Conservation (phyloP, 495 filamentous ascomycete species). For the Oleoguttula mirabilis region DNA sequence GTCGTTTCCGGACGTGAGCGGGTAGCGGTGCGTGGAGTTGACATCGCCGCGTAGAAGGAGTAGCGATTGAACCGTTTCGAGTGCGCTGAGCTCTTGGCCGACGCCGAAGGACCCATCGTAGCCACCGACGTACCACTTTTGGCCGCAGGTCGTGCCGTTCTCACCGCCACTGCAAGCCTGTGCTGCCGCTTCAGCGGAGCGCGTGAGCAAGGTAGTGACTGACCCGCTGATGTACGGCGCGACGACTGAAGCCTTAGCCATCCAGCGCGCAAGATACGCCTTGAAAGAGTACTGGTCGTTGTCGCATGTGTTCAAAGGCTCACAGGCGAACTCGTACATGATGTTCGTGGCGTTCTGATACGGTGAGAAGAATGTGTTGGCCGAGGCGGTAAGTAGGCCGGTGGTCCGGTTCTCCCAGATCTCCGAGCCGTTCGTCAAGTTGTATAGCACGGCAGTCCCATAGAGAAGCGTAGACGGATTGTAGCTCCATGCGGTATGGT, state of each 20-base stretch:
- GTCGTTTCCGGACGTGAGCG: not conserved
- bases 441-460: slow-evolving; percentile 62
- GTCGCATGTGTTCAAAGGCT: slow-evolving; percentile 29
- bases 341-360: slow-evolving; percentile 30
- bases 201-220: slow-evolving; percentile 23
- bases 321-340: slow-evolving; percentile 35
- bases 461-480: slow-evolving; percentile 51
- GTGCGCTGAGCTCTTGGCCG: slow-evolving; percentile 59
- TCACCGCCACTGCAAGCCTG: slow-evolving; percentile 35
- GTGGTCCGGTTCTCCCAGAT: slow-evolving; percentile 23
- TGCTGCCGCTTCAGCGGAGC: slow-evolving; percentile 31
- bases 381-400: slow-evolving; percentile 22
- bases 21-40: not conserved
- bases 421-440: slow-evolving; percentile 33
- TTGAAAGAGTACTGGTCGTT: slow-evolving; percentile 36
- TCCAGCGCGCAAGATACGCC: slow-evolving; percentile 35
- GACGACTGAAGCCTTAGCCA: slow-evolving; percentile 31
- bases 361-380: slow-evolving; percentile 27
- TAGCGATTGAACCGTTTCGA: slow-evolving; percentile 50
- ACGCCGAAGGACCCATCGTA: slow-evolving; percentile 33
- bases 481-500: slow-evolving; percentile 49
- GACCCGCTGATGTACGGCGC: slow-evolving; percentile 29
- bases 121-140: slow-evolving; percentile 30
- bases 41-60: slow-evolving; percentile 1
- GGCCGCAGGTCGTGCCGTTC: slow-evolving; percentile 24